Percentiles rank a stretch among this genome's conserved stretches.
Conservation (phyloP, 2,329 filamentous ascomycete species). For the Pseudocercospora cruenta region DNA sequence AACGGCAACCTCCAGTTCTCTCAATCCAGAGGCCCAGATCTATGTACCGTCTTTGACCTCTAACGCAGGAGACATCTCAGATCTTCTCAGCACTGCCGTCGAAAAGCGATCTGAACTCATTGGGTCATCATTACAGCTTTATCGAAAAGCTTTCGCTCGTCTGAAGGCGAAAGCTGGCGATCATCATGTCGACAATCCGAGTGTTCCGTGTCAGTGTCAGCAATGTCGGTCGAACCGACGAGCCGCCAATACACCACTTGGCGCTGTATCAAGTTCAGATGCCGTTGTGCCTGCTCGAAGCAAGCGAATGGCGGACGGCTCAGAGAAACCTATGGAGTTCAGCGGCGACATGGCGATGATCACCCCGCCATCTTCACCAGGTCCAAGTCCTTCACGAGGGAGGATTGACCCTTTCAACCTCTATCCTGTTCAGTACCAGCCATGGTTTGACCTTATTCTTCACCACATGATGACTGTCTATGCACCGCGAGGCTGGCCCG, state of each 20-base stretch:
- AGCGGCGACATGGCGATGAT: constrained; percentile 23
- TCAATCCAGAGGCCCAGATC: constrained; percentile 14
- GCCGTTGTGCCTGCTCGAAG: constrained; percentile 12
- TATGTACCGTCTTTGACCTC: constrained; percentile 14
- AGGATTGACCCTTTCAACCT: constrained; percentile 37
- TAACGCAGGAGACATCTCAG: constrained; percentile 10
- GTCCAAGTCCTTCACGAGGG: constrained; percentile 18
- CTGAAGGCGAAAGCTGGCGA: neutral
- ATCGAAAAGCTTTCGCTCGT: constrained; percentile 4
- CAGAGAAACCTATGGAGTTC: constrained; percentile 21
- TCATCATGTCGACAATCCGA: constrained; percentile 7
- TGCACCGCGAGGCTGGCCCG: constrained; percentile 40
- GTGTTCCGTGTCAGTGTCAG: constrained; percentile 10
- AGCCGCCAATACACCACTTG: constrained; percentile 7
- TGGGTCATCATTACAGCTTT: constrained; percentile 9
- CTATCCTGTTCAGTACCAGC: constrained; percentile 38
- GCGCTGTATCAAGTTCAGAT: constrained; percentile 9
- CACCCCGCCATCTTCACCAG: constrained; percentile 27
- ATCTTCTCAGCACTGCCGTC: constrained; percentile 9
- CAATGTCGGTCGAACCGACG: constrained; percentile 16
- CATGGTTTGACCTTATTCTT: constrained; percentile 37
- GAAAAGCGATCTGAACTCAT: neutral
- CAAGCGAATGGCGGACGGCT: constrained; percentile 29
- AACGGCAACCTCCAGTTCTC: neutral
- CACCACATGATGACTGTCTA: constrained; percentile 42